These are phyloP conservation scores for Citrus sp. DNA, from an alignment of 345 rosid genomes.

Conservation along the genomic window DNA sequence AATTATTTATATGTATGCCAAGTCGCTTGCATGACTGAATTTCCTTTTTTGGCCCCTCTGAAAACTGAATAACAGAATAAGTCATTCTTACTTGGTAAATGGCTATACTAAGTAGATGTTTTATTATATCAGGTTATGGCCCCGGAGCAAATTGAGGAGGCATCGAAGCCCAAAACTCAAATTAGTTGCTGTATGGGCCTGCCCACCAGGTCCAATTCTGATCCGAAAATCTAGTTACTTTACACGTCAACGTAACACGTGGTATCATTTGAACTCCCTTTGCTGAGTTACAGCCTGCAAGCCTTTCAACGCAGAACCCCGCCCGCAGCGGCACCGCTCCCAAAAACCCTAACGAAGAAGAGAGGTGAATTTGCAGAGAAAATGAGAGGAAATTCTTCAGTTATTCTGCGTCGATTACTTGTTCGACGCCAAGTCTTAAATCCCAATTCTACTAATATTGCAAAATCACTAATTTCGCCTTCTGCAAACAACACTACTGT, in stretches of 20 bases:
- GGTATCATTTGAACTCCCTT: neutral
- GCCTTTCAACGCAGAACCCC: neutral
- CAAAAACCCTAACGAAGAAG: neutral
- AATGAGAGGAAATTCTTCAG: conserved; percentile 4
- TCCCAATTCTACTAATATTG: neutral
- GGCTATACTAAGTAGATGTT: too few species aligned
- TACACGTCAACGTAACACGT: neutral
- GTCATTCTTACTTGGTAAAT: too few species aligned
- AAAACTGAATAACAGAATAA: too few species aligned
- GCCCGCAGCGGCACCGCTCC: too few species aligned
- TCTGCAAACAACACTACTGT: neutral
- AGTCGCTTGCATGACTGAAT: too few species aligned
- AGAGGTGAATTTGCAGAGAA: neutral
- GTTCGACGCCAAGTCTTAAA: neutral
- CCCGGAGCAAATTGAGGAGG: too few species aligned
- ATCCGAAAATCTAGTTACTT: too few species aligned
- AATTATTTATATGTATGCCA: too few species aligned
- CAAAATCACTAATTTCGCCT: neutral
- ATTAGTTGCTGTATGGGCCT: neutral
- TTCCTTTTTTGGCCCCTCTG: too few species aligned
- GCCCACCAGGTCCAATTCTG: neutral
- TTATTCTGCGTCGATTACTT: neutral
- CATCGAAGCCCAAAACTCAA: too few species aligned
- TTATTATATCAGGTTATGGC: too few species aligned
- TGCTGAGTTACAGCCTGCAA: too few species aligned